Evolutionary conservation across 768 basidiomycete species (phyloP).

Genomic region (Mycena vulgaris): DNA sequence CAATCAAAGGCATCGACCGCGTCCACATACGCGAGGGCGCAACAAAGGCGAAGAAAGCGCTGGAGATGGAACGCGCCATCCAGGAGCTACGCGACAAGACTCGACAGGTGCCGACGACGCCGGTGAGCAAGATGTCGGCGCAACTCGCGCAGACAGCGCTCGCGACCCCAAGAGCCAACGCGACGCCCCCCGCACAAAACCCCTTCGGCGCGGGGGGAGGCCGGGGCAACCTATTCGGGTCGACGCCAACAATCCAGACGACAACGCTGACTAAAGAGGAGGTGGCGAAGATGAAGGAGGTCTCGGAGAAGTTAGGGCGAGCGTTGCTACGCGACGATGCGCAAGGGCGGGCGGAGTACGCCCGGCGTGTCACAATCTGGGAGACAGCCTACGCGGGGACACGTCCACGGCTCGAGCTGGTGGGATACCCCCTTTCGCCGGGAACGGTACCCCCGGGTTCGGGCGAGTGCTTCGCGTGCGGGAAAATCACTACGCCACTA

Average conservation of each 20-base stretch:
- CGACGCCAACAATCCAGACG: too few relatives aligned
- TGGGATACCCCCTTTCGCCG: conserved; percentile 29
- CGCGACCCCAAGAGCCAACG: too few relatives aligned
- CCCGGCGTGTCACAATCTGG: not conserved
- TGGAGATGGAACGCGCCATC: conserved; percentile 12
- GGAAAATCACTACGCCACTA: conserved; percentile 7
- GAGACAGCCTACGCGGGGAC: not conserved
- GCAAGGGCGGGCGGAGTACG: conserved; percentile 18
- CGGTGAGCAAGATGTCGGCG: too few relatives aligned
- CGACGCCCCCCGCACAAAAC: too few relatives aligned
- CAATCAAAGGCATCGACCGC: conserved; percentile 20
- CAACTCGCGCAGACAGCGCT: too few relatives aligned
- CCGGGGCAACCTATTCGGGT: too few relatives aligned
- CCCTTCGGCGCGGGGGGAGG: too few relatives aligned
- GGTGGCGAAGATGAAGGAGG: not conserved
- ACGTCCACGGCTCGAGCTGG: not conserved
- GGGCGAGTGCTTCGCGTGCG: conserved; percentile 34
- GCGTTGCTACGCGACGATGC: not conserved
- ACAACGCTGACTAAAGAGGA: too few relatives aligned
- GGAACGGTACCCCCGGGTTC: conserved; percentile 4
- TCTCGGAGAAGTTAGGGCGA: not conserved
- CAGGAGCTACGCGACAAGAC: not conserved
- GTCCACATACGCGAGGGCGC: conserved; percentile 8
- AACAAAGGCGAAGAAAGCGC: conserved; percentile 10
- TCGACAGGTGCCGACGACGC: too few relatives aligned